Base-by-base conservation (phyloP, 2,329 filamentous ascomycete genomes). In the Diaporthe destruens region DNA sequence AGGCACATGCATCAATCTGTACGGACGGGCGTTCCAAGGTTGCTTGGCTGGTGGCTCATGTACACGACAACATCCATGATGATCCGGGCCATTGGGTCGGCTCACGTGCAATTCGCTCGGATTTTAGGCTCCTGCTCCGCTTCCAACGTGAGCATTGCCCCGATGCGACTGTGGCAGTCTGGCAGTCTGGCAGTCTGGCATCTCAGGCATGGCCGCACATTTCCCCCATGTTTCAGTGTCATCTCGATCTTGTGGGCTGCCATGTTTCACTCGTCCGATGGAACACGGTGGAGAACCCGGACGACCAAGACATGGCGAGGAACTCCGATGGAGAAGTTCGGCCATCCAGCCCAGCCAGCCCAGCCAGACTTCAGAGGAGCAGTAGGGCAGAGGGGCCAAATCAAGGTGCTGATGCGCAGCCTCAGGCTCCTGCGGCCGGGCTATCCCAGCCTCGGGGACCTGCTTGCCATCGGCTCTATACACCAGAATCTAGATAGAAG, bases 251-350 rank as follows among this genome's bases (percentile, higher is more conserved):
- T 63, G 42, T 39, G 39, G 42, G 32, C 18, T 56, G 18, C 29
- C 1, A 20, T 63, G 59, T 63, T 63, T 63, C 59, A 63, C 59
- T 63, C 59, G 59, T 63, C 59, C 59, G 42, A 63, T 63, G 42
- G 14, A n/a, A 34, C 59, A 11, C 42, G 32, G 44, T 11, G 32
- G 8, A 49, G 25, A 49, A 34, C 25, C 59, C 47, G 47, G 47
- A 51, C n/a, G 4, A n/a, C 47, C 47, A 49, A 49, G 47, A 49
- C n/a, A 23, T 12, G 12, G 6, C 47, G 47, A 66, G 61, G 47
- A 66, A 53, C 44, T 66, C 61, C 47, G 61, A 66, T 66, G 61
- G 61, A 66, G 61, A 66, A 66, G 32, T 51, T 66, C 20, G 6
- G 32, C 14, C 29, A 66, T 39, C 29, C 61, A 39, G 29, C 29